Conservation (phyloP, 2,329 filamentous ascomycete species). For the Endothia cerciana region DNA sequence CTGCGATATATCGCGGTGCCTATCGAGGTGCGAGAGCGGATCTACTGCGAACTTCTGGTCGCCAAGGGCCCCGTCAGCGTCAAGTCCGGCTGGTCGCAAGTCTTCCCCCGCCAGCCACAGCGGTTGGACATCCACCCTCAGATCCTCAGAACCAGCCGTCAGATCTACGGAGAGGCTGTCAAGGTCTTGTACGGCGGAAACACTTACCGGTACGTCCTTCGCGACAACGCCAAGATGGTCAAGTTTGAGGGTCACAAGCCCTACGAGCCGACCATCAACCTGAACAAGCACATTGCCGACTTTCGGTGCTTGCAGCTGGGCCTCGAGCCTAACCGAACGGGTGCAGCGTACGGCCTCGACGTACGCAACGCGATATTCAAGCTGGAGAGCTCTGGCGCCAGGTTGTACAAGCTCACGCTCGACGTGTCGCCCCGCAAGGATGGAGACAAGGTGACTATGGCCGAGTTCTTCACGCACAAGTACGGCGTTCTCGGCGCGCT, state of each 20-base stretch:
- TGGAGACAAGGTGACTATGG: not conserved
- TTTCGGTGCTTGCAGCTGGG: slow-evolving; percentile 48
- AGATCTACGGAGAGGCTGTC: slow-evolving; percentile 43
- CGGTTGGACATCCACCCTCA: slow-evolving; percentile 36
- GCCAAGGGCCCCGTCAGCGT: slow-evolving; percentile 38
- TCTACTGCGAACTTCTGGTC: slow-evolving; percentile 39
- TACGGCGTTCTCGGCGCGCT: slow-evolving; percentile 17
- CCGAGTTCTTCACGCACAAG: slow-evolving; percentile 4
- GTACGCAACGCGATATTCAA: slow-evolving; percentile 24
- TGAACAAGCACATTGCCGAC: slow-evolving; percentile 43
- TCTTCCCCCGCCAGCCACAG: slow-evolving; percentile 34
- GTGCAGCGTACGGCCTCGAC: slow-evolving; percentile 32
- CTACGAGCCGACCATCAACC: slow-evolving; percentile 35
- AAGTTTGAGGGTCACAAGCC: not conserved
- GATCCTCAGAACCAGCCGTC: slow-evolving; percentile 44
- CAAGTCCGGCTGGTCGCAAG: slow-evolving; percentile 39
- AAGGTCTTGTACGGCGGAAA: slow-evolving; percentile 53
- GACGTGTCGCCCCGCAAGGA: slow-evolving; percentile 41
- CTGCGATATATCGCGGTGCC: slow-evolving; percentile 30
- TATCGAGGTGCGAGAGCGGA: slow-evolving; percentile 39
- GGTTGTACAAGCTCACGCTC: slow-evolving; percentile 48
- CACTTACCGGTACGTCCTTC: slow-evolving; percentile 50
- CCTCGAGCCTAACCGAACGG: slow-evolving; percentile 47
- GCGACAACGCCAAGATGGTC: slow-evolving; percentile 38
- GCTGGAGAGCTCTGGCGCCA: slow-evolving; percentile 21